These are phyloP conservation scores for Pseudovirgaria hyperparasitica DNA, from an alignment of 2,329 filamentous ascomycete species.

Conservation along the genomic window DNA sequence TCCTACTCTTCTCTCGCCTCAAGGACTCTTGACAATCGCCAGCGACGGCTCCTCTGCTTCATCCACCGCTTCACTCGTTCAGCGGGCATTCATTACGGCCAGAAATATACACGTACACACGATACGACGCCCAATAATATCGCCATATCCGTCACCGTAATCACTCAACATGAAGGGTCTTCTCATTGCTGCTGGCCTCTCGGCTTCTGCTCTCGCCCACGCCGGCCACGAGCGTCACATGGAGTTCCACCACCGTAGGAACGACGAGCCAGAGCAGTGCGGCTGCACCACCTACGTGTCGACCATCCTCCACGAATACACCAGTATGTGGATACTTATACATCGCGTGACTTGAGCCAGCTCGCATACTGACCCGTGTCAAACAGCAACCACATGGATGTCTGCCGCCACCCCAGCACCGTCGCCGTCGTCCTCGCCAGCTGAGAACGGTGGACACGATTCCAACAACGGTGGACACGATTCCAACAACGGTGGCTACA, in stretches of 20 bases:
- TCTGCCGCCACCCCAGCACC: conserved; percentile 11
- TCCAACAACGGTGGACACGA: conserved; percentile 8
- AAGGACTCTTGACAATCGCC: too few relatives aligned
- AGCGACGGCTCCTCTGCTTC: too few relatives aligned
- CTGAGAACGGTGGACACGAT: conserved; percentile 8
- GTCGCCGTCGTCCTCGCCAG: conserved; percentile 6
- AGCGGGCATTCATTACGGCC: conserved; percentile 59
- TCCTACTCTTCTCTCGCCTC: too few relatives aligned
- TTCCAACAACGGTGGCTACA: conserved; percentile 9
- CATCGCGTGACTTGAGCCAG: conserved; percentile 7
- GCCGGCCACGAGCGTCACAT: conserved; percentile 52
- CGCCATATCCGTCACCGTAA: conserved; percentile 17
- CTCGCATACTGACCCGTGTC: not conserved
- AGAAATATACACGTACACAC: conserved; percentile 6
- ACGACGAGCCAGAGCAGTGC: conserved; percentile 38
- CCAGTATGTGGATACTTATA: conserved; percentile 4
- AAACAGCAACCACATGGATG: conserved; percentile 8
- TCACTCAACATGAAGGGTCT: conserved; percentile 60
- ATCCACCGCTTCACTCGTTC: conserved; percentile 77
- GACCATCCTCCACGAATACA: conserved; percentile 4
- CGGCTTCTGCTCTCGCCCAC: conserved; percentile 38
- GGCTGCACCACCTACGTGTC: conserved; percentile 64
- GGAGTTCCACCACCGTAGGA: conserved; percentile 43
- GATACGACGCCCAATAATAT: too few relatives aligned
- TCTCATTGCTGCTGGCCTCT: conserved; percentile 52